Base-by-base conservation (phyloP, 805 yeast genomes). In the Myxozyma vanderwaltii region DNA sequence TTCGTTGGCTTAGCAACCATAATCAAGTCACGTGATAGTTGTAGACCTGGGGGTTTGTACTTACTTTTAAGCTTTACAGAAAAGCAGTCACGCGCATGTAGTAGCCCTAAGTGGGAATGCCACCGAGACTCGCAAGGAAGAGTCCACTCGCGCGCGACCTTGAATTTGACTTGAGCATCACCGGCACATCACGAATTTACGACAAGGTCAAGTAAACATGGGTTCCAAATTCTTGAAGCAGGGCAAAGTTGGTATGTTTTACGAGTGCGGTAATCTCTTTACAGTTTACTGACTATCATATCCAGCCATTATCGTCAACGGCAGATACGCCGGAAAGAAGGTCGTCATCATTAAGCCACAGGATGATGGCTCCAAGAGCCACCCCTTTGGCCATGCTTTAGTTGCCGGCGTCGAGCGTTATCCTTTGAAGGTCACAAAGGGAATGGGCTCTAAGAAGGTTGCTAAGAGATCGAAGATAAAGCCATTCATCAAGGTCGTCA, bases 241-340 rank as follows among this genome's bases (percentile, higher is more conserved):
- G 80, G 97, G 97, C 86, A 91, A 88, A 88, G 98, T 92, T 87
- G 97, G 92, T 87, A 86, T 79, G 94, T 86, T 82, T 39, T 15
- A 17, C 8, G 29, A 38, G 17, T 39, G 24, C 4, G 29, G n/a
- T 35, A 3, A 5, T 23, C 6, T 36, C 19, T 23, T 31, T 5
- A 8, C 2, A 29, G 13, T 35, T 26, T 33, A 21, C 36, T 44
- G 39, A 31, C 45, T 15, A 21, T 31, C 3, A 39, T 13, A 10
- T 31, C 31, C 48, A 88, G 96, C 98, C 84, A 91, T 94, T 83
- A 91, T 94, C 80, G 96, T 91, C 81, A 92, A 98, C 81, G 99
- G 99, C 77, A 94, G 99, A 85, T 92, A 85, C 89, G 99, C 99
- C 79, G 99, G 99, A 85, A 92, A 91, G 89, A 94, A 94, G 88